Base-by-base conservation (phyloP, 805 yeast species). In the Candida germanica region DNA sequence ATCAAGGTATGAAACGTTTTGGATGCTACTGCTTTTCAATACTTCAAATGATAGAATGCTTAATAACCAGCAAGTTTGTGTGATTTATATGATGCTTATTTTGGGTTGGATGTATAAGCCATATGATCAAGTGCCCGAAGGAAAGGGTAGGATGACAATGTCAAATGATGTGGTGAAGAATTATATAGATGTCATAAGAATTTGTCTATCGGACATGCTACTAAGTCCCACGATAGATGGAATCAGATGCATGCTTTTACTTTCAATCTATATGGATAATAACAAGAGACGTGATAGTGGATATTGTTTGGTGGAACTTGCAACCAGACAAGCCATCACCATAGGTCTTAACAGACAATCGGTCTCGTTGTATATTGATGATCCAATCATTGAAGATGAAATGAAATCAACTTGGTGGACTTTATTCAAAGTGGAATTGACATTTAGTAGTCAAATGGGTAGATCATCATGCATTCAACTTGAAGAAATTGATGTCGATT, bases 261-360 rank as follows among this genome's bases (percentile, higher is more conserved):
- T 71, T 25, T 61, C 76, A 0, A 58, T 68, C 9, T 67, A 73
- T 48, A 42, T 73, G 26, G 70, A 70, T 29, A 58, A 72, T 30
- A 59, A 59, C 17, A 69, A 64, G 43, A 67, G 68, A 26, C 59
- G 76, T 39, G 78, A 73, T 39, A 63, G 72, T 33, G 72, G 74
- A 0, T 73, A 72, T 62, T 65, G 70, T 42, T 42, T 73, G 30
- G 52, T 71, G 50, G 71, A 73, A 28, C 39, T 70, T 29, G 77
- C 77, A 6, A 59, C 70, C 1, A 56, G 73, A 34, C 78, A 73
- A 48, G 64, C 72, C 1, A 59, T 66, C 19, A 60, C 75, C n/a
- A 48, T 73, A n/a, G 78, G 78, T 0, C 49, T 71, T 3, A 75
- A 73, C 46, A 55, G 70, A 34, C 60, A 56, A 30, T 50, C 63